Percentiles rank a stretch among this genome's conserved stretches.
Evolutionary conservation across 805 yeast genomes (phyloP).

Genomic region (Schizosaccharomyces cryophilus): DNA sequence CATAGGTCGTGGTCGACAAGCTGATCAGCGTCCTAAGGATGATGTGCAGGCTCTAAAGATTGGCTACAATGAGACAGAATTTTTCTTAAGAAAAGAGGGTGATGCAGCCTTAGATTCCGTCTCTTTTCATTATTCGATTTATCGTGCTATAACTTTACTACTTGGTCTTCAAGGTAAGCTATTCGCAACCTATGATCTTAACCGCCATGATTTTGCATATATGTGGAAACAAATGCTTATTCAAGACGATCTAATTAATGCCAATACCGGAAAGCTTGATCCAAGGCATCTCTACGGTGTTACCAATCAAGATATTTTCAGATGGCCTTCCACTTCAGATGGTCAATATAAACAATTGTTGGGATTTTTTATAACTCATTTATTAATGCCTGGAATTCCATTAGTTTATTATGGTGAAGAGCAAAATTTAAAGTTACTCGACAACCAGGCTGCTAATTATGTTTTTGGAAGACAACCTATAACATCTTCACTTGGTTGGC

Average conservation of each 20-base stretch:
- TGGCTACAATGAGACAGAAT: not conserved
- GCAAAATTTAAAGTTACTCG: not conserved
- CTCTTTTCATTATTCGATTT: constrained; percentile 1
- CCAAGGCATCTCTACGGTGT: not conserved
- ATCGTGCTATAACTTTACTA: not conserved
- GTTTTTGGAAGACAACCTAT: not conserved
- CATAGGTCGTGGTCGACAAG: not conserved
- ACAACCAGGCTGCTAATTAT: constrained; percentile 1
- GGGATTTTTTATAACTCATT: not conserved
- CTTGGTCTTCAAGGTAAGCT: not conserved
- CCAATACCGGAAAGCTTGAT: not conserved
- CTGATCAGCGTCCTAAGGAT: not conserved
- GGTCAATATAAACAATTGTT: not conserved
- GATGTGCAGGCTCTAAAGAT: not conserved
- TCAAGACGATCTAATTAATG: not conserved
- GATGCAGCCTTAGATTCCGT: not conserved
- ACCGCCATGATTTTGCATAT: not conserved
- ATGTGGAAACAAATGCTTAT: not conserved
- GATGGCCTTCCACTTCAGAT: not conserved
- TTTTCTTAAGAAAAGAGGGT: not conserved
- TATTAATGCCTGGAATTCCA: constrained; percentile 1
- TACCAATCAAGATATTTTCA: constrained; percentile 1
- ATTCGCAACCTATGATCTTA: not conserved
- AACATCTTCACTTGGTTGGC: constrained; percentile 1
- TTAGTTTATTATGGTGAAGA: constrained; percentile 1